These are phyloP conservation scores for Tetracladium marchalianum DNA, from an alignment of 495 filamentous ascomycete species.

Conservation along the genomic window DNA sequence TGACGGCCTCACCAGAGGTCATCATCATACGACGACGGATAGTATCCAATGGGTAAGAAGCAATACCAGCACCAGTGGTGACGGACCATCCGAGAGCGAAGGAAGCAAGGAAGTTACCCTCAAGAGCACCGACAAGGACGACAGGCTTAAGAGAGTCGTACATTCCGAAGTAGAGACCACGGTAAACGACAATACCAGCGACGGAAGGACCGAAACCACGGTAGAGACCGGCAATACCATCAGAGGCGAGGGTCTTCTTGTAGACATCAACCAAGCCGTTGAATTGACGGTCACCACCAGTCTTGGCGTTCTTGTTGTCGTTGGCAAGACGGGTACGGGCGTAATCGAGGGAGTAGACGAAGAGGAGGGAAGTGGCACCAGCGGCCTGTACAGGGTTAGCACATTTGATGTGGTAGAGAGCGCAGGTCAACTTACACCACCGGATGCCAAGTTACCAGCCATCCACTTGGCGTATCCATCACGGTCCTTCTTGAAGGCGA, in stretches of 20 bases:
- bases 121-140: constrained; percentile 80
- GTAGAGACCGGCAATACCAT: constrained; percentile 99
- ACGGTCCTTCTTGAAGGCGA: constrained; percentile 99
- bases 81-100: constrained; percentile 98
- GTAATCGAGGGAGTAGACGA: constrained; percentile 99
- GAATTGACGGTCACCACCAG: constrained; percentile 97
- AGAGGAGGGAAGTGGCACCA: constrained; percentile 98
- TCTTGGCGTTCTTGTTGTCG: constrained; percentile 95
- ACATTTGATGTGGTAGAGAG: neutral
- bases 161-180: constrained; percentile 99
- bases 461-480: constrained; percentile 99
- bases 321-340: constrained; percentile 99
- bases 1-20: constrained; percentile 95
- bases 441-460: constrained; percentile 98
- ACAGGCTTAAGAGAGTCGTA: constrained; percentile 99
- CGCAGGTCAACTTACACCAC: constrained; percentile 70
- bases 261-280: constrained; percentile 98
- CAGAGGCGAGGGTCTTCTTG: constrained; percentile 98
- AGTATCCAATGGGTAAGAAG: constrained; percentile 98
- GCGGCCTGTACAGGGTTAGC: constrained; percentile 56
- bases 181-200: constrained; percentile 97
- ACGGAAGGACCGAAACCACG: constrained; percentile 99
- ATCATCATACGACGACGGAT: constrained; percentile 99
- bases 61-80: constrained; percentile 99
- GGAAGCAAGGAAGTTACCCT: constrained; percentile 97